Evolutionary conservation across 768 basidiomycete genomes (phyloP).

Genomic region (Chiua virens): DNA sequence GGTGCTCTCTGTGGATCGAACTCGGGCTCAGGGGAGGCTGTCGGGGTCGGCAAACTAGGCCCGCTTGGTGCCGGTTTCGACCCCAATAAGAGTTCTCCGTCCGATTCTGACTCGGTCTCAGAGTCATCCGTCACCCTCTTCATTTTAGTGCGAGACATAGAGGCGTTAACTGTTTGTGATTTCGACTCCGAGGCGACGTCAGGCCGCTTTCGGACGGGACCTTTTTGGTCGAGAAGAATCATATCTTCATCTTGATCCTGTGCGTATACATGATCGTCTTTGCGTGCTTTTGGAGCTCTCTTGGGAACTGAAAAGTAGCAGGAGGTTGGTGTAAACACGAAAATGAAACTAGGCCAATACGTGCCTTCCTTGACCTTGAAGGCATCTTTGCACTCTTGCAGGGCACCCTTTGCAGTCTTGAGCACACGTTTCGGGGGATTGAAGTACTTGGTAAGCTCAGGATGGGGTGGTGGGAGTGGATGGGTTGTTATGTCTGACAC

Average conservation of each 20-base stretch:
- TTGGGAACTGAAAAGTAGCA: constrained; percentile 53
- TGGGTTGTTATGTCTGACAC: constrained; percentile 69
- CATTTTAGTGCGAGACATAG: constrained; percentile 3
- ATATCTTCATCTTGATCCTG: constrained; percentile 59
- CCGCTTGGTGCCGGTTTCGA: constrained; percentile 10
- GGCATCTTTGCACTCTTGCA: constrained; percentile 58
- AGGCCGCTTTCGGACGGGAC: constrained; percentile 19
- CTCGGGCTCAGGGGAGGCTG: constrained; percentile 45
- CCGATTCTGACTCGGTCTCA: constrained; percentile 56
- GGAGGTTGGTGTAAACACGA: not conserved
- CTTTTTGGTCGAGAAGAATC: constrained; percentile 51
- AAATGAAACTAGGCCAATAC: constrained; percentile 10
- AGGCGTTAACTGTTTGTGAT: constrained; percentile 4
- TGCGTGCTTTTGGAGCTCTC: constrained; percentile 52
- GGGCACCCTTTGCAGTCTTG: constrained; percentile 54
- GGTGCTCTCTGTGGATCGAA: constrained; percentile 56
- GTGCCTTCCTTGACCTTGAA: constrained; percentile 82
- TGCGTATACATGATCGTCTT: constrained; percentile 63
- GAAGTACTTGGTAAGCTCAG: constrained; percentile 81
- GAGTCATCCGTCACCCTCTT: constrained; percentile 38
- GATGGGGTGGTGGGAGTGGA: constrained; percentile 84
- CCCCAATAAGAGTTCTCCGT: constrained; percentile 28
- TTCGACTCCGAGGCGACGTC: constrained; percentile 6
- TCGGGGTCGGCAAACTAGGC: constrained; percentile 51
- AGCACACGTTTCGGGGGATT: constrained; percentile 69